Conservation (phyloP, 257 asterid species). For the Apocynum venetum region DNA sequence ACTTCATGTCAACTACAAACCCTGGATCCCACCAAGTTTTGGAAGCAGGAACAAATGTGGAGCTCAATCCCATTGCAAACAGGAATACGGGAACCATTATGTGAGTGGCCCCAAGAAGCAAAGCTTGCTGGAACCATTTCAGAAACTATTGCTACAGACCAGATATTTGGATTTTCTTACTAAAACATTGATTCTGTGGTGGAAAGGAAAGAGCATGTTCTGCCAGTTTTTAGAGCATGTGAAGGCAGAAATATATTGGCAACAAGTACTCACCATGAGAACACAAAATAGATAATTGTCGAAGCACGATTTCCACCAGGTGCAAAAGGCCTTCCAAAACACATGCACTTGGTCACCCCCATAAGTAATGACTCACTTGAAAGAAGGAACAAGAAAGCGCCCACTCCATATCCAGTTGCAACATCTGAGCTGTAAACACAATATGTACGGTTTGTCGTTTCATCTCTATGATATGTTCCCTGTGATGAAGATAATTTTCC, state of each 20-base stretch:
- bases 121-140: background rate
- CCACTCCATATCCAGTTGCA: conserved; percentile 94
- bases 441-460: conserved; percentile 59
- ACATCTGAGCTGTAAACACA: conserved; percentile 84
- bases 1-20: background rate
- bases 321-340: conserved; percentile 76
- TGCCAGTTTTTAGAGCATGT: background rate
- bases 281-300: conserved; percentile 73
- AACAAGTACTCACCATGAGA: conserved; percentile 54
- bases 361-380: conserved; percentile 84
- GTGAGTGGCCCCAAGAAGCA: background rate
- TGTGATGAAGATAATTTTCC: conserved; percentile 27
- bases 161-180: background rate
- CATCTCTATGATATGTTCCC: conserved; percentile 58
- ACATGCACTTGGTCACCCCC: conserved; percentile 94
- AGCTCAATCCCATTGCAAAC: background rate
- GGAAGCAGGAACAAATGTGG: background rate
- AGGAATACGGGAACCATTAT: background rate
- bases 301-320: conserved; percentile 92
- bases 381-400: conserved; percentile 84
- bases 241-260: background rate
- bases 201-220: background rate
- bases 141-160: background rate
- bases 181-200: background rate
- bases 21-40: background rate